A percentile compares a stretch with the other conserved stretches of the same genome.
Conservation (phyloP, 163 green algal species). For the Chlamydomonas reinhardtii region DNA sequence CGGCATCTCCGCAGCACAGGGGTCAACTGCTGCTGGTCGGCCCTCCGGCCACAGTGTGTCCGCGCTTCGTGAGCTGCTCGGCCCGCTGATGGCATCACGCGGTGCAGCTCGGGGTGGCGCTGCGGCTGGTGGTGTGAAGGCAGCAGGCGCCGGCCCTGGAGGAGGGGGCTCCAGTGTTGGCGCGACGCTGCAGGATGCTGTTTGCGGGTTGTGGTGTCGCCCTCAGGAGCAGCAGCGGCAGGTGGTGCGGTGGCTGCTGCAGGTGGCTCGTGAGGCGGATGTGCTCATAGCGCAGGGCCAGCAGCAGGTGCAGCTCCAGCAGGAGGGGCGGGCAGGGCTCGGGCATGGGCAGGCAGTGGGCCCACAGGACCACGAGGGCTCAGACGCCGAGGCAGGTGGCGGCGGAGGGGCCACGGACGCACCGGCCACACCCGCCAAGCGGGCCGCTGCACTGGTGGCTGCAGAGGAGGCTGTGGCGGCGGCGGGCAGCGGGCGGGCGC, state of each 20-base stretch:
- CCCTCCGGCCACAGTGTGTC: background rate
- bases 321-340: background rate
- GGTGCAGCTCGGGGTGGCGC: too few species aligned
- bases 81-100: too few species aligned
- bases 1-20: too few species aligned
- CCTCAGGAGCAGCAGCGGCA: conserved; percentile 26
- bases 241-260: conserved; percentile 25
- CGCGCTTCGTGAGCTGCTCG: too few species aligned
- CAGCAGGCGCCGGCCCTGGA: too few species aligned
- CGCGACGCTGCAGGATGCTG: background rate
- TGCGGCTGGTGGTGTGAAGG: too few species aligned
- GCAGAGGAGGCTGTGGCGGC: background rate
- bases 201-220: conserved; percentile 11
- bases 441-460: background rate
- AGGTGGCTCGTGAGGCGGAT: conserved; percentile 14
- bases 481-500: background rate
- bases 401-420: too few species aligned
- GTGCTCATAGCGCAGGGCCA: background rate
- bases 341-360: background rate
- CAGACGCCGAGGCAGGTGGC: too few species aligned
- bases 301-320: background rate
- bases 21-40: too few species aligned
- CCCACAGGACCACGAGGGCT: background rate
- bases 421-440: too few species aligned
- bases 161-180: background rate